Conservation (phyloP, 2,329 filamentous ascomycete species). For the Calycina marina region DNA sequence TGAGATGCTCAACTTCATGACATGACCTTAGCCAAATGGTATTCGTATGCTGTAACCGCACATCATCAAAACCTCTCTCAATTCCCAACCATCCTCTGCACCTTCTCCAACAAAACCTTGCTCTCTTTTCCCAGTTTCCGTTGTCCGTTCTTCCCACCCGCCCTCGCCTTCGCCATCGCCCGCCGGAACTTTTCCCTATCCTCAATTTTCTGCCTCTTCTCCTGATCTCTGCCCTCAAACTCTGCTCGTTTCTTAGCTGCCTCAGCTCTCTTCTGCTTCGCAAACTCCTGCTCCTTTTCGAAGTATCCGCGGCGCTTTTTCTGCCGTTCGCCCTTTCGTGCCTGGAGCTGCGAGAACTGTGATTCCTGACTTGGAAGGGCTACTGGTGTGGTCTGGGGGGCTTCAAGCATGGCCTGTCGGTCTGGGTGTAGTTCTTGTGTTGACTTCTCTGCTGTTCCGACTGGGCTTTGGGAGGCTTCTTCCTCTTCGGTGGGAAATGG, state of each 20-base stretch:
- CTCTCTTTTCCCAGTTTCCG: conserved; percentile 56
- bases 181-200: conserved; percentile 34
- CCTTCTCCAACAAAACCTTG: conserved; percentile 46
- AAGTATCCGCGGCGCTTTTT: conserved; percentile 22
- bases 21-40: too few relatives aligned
- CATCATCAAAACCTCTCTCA: conserved; percentile 11
- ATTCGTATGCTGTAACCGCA: too few relatives aligned
- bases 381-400: conserved; percentile 17
- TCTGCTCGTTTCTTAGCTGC: conserved; percentile 33
- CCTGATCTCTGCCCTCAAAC: conserved; percentile 36
- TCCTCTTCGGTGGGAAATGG: conserved; percentile 4
- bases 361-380: conserved; percentile 3
- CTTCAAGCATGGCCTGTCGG: conserved; percentile 41
- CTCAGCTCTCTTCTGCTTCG: conserved; percentile 35
- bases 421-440: conserved; percentile 42
- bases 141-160: conserved; percentile 49
- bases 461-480: background rate
- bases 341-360: conserved; percentile 1
- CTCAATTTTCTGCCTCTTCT: conserved; percentile 42
- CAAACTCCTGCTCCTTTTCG: conserved; percentile 24
- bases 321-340: background rate
- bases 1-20: conserved; percentile 1
- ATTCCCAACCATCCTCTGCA: conserved; percentile 32
- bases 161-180: conserved; percentile 33
- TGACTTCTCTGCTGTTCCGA: conserved; percentile 1